Percentiles rank a stretch among this genome's conserved stretches.
Evolutionary conservation across 805 yeast species (phyloP).

Genomic region (Metschnikowia drakensbergensis): DNA sequence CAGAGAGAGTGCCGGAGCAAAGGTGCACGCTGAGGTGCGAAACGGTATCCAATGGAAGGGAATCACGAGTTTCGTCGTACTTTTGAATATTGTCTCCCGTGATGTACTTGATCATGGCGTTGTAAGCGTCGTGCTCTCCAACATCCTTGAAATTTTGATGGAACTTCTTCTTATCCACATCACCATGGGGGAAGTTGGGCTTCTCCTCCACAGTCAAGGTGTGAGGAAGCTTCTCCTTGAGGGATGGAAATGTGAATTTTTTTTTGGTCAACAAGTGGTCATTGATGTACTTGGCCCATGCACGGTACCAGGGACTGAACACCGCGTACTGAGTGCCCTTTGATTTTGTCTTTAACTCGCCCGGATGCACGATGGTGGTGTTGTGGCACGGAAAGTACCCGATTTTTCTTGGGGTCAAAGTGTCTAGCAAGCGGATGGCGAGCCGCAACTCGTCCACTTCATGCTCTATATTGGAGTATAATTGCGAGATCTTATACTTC

Average conservation of each 20-base stretch:
- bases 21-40: conserved; percentile 47
- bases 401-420: conserved; percentile 15
- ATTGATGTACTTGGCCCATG: conserved; percentile 34
- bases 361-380: conserved; percentile 41
- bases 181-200: conserved; percentile 14
- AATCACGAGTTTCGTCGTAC: conserved; percentile 33
- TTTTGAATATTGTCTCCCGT: conserved; percentile 21
- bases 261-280: conserved; percentile 13
- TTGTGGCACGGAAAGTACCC: conserved; percentile 33
- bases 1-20: conserved; percentile 44
- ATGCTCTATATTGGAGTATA: conserved; percentile 39
- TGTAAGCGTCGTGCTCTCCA: conserved; percentile 35
- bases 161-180: conserved; percentile 19
- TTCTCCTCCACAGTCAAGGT: conserved; percentile 10
- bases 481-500: conserved; percentile 22
- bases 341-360: conserved; percentile 29
- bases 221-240: conserved; percentile 12
- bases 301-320: conserved; percentile 43
- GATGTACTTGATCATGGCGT: conserved; percentile 19
- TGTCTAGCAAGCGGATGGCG: conserved; percentile 18
- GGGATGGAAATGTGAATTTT: conserved; percentile 14
- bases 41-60: conserved; percentile 25
- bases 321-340: conserved; percentile 40
- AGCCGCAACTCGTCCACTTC: conserved; percentile 44
- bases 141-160: conserved; percentile 23